phyloP scores from a whole-genome alignment of 2,329 filamentous ascomycete species.

The Didymella sp. region DNA sequence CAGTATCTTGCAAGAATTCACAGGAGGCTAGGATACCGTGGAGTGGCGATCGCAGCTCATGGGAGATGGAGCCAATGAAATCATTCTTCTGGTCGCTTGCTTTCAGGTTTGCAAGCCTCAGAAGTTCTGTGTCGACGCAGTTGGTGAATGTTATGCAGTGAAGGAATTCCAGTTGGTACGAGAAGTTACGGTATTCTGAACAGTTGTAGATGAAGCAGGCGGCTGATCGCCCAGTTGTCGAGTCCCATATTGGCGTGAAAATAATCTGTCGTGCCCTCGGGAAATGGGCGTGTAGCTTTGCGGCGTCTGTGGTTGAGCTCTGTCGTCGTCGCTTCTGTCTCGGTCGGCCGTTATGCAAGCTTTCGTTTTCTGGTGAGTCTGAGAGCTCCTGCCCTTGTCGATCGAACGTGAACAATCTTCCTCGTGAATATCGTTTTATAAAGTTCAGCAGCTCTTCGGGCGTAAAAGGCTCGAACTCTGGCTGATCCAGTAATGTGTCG shows the following conservation, averaged over 20 bases:
- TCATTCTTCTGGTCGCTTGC: slow-evolving; percentile 54
- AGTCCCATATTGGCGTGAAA: slow-evolving; percentile 39
- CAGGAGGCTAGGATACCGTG: slow-evolving; percentile 49
- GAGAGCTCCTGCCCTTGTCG: slow-evolving; percentile 13
- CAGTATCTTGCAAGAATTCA: slow-evolving; percentile 56
- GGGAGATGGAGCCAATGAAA: slow-evolving; percentile 59
- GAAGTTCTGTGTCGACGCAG: slow-evolving; percentile 51
- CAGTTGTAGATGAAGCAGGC: slow-evolving; percentile 28
- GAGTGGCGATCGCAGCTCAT: slow-evolving; percentile 58
- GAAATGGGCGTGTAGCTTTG: slow-evolving; percentile 5
- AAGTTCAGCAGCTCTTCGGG: slow-evolving; percentile 51
- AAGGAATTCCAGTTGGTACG: slow-evolving; percentile 19
- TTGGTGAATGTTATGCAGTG: slow-evolving; percentile 16
- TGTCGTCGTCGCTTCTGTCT: slow-evolving; percentile 1
- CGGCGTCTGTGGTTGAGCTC: slow-evolving; percentile 45
- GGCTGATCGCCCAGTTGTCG: slow-evolving; percentile 24
- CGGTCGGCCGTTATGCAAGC: neutral
- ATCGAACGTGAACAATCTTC: slow-evolving; percentile 18
- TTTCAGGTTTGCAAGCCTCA: slow-evolving; percentile 47
- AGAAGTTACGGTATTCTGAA: slow-evolving; percentile 39
- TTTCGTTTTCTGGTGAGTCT: slow-evolving; percentile 9
- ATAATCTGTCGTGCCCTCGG: slow-evolving; percentile 17
- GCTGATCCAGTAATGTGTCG: slow-evolving; percentile 44
- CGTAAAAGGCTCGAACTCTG: slow-evolving; percentile 47
- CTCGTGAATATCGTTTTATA: slow-evolving; percentile 29